phyloP scores from a whole-genome alignment of 1,284 basidiomycete species.

The Tilletia setariae region DNA sequence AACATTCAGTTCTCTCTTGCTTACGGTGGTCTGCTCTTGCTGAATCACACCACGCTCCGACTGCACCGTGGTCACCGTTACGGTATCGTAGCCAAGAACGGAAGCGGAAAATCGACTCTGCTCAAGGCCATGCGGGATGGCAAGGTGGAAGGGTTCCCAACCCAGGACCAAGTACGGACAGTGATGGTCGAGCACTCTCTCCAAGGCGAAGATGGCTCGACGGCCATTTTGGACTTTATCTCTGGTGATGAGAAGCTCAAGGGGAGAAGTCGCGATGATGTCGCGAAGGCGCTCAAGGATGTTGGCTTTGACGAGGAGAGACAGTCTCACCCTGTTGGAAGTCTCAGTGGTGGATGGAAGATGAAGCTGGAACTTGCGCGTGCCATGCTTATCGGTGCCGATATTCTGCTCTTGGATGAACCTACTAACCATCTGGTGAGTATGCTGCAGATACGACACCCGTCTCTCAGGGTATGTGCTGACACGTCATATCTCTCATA shows the following conservation, averaged over 20 bases:
- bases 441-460: not conserved
- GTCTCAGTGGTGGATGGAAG: constrained; percentile 97
- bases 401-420: constrained; percentile 84
- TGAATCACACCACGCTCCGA: constrained; percentile 90
- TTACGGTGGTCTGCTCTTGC: constrained; percentile 87
- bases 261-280: constrained; percentile 44
- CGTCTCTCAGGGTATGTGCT: not conserved
- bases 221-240: constrained; percentile 83
- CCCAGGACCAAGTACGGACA: constrained; percentile 76
- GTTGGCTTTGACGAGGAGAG: constrained; percentile 81
- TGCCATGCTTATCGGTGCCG: constrained; percentile 61
- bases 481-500: constrained; percentile 52
- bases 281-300: constrained; percentile 39
- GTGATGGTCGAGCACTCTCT: constrained; percentile 95
- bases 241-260: constrained; percentile 57
- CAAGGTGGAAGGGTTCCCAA: constrained; percentile 92
- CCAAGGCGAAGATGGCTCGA: constrained; percentile 81
- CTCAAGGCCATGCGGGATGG: constrained; percentile 92
- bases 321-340: constrained; percentile 80
- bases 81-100: constrained; percentile 92
- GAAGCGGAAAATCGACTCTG: constrained; percentile 92
- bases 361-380: constrained; percentile 83
- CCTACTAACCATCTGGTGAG: constrained; percentile 68
- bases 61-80: constrained; percentile 82
- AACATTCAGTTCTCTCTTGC: constrained; percentile 92